Percentiles rank a stretch among this genome's conserved stretches.
Conservation (phyloP, 495 filamentous ascomycete species). For the Tricharina praecox region DNA sequence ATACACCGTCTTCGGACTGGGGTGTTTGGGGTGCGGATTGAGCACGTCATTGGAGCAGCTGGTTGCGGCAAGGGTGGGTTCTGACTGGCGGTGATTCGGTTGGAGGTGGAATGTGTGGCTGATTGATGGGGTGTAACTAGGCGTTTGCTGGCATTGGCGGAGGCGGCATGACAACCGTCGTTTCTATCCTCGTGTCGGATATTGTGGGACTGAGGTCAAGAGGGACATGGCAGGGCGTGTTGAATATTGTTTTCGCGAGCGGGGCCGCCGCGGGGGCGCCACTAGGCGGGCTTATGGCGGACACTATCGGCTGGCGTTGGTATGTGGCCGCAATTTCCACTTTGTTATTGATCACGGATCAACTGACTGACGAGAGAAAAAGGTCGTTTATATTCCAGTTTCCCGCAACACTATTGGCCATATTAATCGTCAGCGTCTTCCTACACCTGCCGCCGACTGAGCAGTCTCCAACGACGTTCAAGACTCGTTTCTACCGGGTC, state of each 20-base stretch:
- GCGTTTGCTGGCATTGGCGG: constrained; percentile 60
- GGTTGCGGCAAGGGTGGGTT: constrained; percentile 37
- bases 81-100: no score
- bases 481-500: constrained; percentile 48
- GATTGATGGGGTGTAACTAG: constrained; percentile 5
- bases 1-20: constrained; percentile 57
- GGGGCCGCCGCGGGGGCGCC: constrained; percentile 59
- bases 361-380: background rate
- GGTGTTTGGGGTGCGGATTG: constrained; percentile 56
- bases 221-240: constrained; percentile 65
- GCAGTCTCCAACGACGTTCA: constrained; percentile 20
- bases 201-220: constrained; percentile 58
- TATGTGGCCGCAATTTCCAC: no score
- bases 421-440: constrained; percentile 42
- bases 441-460: constrained; percentile 43
- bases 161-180: constrained; percentile 71
- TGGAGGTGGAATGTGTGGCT: no score
- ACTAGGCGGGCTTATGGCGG: constrained; percentile 53
- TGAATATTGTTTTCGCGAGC: constrained; percentile 61
- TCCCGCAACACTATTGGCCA: constrained; percentile 52
- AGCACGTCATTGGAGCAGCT: constrained; percentile 52
- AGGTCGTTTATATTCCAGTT: constrained; percentile 59
- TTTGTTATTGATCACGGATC: background rate
- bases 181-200: constrained; percentile 61
- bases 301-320: constrained; percentile 73